Evolutionary conservation across 306 rosid species (phyloP).

Genomic region (Sechiopsis laciniata): DNA sequence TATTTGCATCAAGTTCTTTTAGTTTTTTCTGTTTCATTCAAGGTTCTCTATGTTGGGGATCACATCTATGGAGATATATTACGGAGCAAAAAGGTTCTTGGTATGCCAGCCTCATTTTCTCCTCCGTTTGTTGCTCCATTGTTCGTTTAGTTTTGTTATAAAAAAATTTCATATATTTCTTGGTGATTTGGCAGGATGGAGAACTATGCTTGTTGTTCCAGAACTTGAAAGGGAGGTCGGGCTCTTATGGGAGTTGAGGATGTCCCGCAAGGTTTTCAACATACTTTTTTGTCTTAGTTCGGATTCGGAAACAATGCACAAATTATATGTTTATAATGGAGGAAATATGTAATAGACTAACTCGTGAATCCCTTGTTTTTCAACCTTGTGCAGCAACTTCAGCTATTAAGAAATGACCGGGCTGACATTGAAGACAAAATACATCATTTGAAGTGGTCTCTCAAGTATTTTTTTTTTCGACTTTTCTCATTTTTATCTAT

Average conservation of each 20-base stretch:
- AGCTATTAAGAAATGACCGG: conserved; percentile 65
- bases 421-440: conserved; percentile 77
- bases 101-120: conserved; percentile 40
- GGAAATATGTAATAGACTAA: neutral
- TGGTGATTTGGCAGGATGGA: conserved; percentile 60
- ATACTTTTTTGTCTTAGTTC: too few species aligned
- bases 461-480: conserved; percentile 40
- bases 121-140: conserved; percentile 10
- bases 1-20: neutral
- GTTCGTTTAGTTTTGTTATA: neutral
- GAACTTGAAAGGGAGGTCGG: conserved; percentile 90
- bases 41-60: conserved; percentile 99
- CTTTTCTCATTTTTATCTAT: neutral
- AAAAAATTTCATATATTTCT: neutral
- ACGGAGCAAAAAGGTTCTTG: conserved; percentile 96
- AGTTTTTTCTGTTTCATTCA: conserved; percentile 6
- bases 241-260: conserved; percentile 72
- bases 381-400: conserved; percentile 54
- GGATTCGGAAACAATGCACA: too few species aligned
- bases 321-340: neutral
- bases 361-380: neutral
- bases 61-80: conserved; percentile 96
- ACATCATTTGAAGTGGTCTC: conserved; percentile 74
- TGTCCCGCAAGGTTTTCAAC: neutral
- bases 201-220: conserved; percentile 98